Conservation (phyloP, 169 alveolate species). For the Besnoitia besnoiti region DNA sequence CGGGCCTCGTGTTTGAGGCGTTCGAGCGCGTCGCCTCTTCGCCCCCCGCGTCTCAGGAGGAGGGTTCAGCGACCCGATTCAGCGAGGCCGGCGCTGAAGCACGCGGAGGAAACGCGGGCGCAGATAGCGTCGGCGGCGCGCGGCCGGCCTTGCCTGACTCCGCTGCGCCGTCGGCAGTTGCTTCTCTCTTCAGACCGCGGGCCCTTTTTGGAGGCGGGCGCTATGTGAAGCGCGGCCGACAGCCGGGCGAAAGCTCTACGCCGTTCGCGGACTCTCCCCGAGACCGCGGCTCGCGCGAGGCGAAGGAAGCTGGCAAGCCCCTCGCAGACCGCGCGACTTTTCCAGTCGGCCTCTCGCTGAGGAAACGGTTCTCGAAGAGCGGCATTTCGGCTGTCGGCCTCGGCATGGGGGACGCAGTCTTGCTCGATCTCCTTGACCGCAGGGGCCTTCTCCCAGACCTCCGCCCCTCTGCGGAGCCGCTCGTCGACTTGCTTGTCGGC, state of each 20-base stretch:
- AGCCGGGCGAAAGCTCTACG: neutral
- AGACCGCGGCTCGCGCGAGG: neutral
- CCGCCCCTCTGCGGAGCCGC: constrained; percentile 24
- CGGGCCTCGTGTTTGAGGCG: constrained; percentile 74
- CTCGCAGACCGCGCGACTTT: neutral
- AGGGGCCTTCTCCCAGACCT: constrained; percentile 51
- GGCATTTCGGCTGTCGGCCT: constrained; percentile 70
- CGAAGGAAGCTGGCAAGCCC: neutral
- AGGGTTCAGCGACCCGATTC: too few species aligned
- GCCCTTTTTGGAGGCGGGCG: constrained; percentile 61
- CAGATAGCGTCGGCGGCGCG: too few species aligned
- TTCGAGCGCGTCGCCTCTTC: constrained; percentile 69
- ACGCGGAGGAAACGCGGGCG: too few species aligned
- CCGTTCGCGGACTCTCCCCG: neutral
- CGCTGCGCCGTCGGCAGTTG: neutral
- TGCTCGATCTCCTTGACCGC: constrained; percentile 66
- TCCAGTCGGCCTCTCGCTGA: neutral
- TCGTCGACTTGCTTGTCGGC: constrained; percentile 40
- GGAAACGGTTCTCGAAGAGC: neutral
- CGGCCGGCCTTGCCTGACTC: too few species aligned
- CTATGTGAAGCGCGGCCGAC: constrained; percentile 2
- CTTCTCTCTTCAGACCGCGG: constrained; percentile 44
- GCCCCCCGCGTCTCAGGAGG: constrained; percentile 64
- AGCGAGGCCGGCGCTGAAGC: too few species aligned
- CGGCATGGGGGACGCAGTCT: constrained; percentile 77